phyloP scores from a whole-genome alignment of 306 rosid species.

The Betula pendula region DNA sequence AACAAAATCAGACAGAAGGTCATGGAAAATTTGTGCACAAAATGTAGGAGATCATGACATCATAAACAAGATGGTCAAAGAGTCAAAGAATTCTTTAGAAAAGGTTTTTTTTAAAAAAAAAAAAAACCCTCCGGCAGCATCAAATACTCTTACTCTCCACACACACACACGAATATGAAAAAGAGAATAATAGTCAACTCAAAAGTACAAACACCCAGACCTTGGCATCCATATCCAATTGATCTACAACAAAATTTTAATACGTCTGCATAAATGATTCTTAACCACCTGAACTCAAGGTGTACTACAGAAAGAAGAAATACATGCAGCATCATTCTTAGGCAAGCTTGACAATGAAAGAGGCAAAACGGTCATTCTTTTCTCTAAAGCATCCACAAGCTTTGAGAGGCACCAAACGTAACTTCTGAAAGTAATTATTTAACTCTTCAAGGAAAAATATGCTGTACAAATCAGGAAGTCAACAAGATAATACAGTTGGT shows the following conservation, averaged over 20 bases:
- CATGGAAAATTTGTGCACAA: background rate
- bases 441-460: no score
- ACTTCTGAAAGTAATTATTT: no score
- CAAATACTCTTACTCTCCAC: no score
- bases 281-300: slow-evolving; percentile 16
- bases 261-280: background rate
- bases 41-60: background rate
- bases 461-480: no score
- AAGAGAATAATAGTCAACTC: background rate
- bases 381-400: slow-evolving; percentile 6
- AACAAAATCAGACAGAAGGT: slow-evolving; percentile 1
- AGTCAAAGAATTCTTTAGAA: no score
- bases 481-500: no score
- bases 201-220: background rate
- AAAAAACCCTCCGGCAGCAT: no score
- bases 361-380: slow-evolving; percentile 9
- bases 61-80: background rate
- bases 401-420: slow-evolving; percentile 6
- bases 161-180: no score
- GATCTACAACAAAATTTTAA: background rate
- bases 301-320: slow-evolving; percentile 10
- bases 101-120: no score
- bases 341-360: slow-evolving; percentile 15
- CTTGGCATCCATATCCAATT: slow-evolving; percentile 11
- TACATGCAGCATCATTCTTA: background rate